Base-by-base conservation (phyloP, 495 filamentous ascomycete genomes). In the Penicillium robsamsonii region DNA sequence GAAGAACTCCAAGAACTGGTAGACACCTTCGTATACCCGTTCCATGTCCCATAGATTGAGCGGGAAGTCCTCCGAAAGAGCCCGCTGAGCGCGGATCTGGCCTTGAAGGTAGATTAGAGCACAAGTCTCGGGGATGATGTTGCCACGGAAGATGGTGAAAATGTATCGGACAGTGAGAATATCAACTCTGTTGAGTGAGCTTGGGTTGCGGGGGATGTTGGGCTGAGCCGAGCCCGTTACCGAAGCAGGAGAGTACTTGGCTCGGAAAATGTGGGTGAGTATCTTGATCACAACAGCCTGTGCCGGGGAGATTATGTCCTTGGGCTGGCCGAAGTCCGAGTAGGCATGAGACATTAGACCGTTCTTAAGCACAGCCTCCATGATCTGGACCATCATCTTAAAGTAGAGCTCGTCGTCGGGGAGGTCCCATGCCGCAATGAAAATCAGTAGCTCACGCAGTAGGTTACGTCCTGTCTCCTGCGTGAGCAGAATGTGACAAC, bases 31-130 rank as follows among this genome's bases (percentile, higher is more conserved):
- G 61, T 88, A 88, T 43, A 88, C 91, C 17, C 92, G 84, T 66
- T 97, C 92, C 86, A 97, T 94, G 65, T 97, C 92, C 92, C 92
- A 97, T 30, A 92, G 81, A 61, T 97, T 94, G 40, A 96, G 84
- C 4, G 92, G 92, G 64, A 96, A 97, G 68, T 96, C 92, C 58
- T 89, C 84, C 0, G 87, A 84, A 18, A 83, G 70, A 8, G 84
- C 84, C 50, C 76, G 70, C 42, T 81, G 81, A n/a, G 76, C 76
- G 22, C 89, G 85, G 50, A 96, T 94, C 61, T 95, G 86, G n/a
- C 88, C 88, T 73, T 97, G 92, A 13, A 95, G 81, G 61, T 91
- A 90, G 72, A 97, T 94, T 33, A 97, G 75, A n/a, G 90, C 91
- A 56, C 89, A 89, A 10, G 90, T 95, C 60, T 96, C 91, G 5